A percentile compares a stretch with the other conserved stretches of the same genome.
Conservation (phyloP, 2,329 filamentous ascomycete species). For the Cercospora zeina region DNA sequence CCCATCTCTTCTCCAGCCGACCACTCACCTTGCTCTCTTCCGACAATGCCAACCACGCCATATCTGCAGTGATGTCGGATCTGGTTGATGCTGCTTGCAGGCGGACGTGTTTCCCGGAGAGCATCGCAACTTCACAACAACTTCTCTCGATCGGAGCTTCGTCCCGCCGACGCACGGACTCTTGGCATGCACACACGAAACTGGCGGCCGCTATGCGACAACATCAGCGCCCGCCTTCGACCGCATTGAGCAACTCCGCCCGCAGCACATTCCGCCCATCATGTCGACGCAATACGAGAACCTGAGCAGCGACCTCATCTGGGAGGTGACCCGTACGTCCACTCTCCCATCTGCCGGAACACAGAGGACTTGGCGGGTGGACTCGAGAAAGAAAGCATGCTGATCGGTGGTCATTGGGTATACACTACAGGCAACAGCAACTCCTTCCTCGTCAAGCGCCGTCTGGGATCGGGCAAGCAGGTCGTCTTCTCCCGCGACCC, state of each 20-base stretch:
- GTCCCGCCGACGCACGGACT: background rate
- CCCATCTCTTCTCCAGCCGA: background rate
- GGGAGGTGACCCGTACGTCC: constrained; percentile 89
- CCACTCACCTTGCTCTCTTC: constrained; percentile 88
- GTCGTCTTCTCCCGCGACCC: constrained; percentile 91
- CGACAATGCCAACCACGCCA: constrained; percentile 63
- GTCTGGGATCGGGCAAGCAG: constrained; percentile 63
- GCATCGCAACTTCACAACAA: background rate
- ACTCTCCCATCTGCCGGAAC: constrained; percentile 13
- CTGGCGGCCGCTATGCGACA: background rate
- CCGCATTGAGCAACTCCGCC: constrained; percentile 9
- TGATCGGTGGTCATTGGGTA: constrained; percentile 9
- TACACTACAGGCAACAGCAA: constrained; percentile 72
- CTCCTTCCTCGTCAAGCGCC: constrained; percentile 89
- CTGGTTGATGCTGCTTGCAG: background rate
- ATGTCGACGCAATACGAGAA: constrained; percentile 59
- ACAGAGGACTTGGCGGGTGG: constrained; percentile 10
- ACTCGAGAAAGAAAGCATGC: constrained; percentile 12
- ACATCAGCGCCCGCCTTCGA: constrained; percentile 11
- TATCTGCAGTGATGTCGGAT: constrained; percentile 19
- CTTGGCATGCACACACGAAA: constrained; percentile 14
- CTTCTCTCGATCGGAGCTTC: constrained; percentile 1
- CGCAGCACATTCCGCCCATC: constrained; percentile 51
- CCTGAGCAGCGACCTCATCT: constrained; percentile 88
- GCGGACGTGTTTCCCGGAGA: constrained; percentile 5